Conservation (phyloP, 495 filamentous ascomycete species). For the Cryomyces antarcticus region DNA sequence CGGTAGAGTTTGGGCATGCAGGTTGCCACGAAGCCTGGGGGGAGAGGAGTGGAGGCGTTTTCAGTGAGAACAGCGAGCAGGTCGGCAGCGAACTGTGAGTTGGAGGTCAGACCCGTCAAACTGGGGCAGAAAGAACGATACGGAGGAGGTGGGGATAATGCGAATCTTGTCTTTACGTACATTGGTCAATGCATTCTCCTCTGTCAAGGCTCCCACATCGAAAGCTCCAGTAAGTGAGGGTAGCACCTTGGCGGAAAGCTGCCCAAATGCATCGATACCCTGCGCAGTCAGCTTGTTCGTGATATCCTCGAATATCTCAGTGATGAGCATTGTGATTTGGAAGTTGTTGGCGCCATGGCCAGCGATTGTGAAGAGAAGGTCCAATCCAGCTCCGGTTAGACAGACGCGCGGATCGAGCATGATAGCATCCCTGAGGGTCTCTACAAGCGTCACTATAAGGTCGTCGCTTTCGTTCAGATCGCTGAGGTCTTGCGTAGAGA, state of each 20-base stretch:
- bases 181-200: conserved; percentile 61
- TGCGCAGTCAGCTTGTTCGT: conserved; percentile 42
- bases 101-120: background rate
- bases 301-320: conserved; percentile 79
- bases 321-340: conserved; percentile 62
- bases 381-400: conserved; percentile 40
- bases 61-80: conserved; percentile 64
- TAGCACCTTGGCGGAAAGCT: conserved; percentile 70
- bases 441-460: conserved; percentile 71
- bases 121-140: background rate
- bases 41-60: conserved; percentile 63
- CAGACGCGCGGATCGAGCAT: conserved; percentile 53
- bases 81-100: conserved; percentile 50
- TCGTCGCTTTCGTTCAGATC: conserved; percentile 77
- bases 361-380: conserved; percentile 75
- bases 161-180: conserved; percentile 19
- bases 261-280: conserved; percentile 46
- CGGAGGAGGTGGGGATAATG: background rate
- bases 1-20: conserved; percentile 73
- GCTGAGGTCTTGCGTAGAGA: conserved; percentile 55
- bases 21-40: conserved; percentile 63
- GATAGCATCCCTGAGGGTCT: conserved; percentile 70
- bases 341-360: conserved; percentile 75
- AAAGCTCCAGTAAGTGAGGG: conserved; percentile 76
- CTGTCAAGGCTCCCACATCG: conserved; percentile 66